Evolutionary conservation across 164 flowering plant species (phyloP).

Genomic region (Stephania japonica): DNA sequence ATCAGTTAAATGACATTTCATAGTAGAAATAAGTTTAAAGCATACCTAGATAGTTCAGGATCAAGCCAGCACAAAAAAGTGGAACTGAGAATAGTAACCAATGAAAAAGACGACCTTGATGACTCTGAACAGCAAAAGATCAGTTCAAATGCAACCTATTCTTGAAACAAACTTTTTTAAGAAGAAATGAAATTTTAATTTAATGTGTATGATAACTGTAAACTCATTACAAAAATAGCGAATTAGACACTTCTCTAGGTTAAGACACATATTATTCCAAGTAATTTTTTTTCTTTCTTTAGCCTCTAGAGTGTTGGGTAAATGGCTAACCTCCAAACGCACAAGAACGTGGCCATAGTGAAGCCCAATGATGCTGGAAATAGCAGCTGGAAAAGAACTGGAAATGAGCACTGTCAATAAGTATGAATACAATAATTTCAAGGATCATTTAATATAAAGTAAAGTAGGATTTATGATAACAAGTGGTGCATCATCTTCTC

Average conservation of each 20-base stretch:
- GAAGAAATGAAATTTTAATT: too few species aligned
- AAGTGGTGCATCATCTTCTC: neutral
- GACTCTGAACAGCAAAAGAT: constrained; percentile 37
- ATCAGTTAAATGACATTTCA: neutral
- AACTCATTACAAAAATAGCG: neutral
- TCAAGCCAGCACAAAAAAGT: constrained; percentile 34
- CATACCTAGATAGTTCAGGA: constrained; percentile 46
- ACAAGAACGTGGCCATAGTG: constrained; percentile 66
- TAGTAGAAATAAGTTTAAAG: constrained; percentile 8
- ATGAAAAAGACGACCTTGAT: constrained; percentile 35
- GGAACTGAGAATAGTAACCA: constrained; percentile 42
- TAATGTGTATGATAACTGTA: neutral
- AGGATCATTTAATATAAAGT: neutral
- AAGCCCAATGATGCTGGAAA: constrained; percentile 62
- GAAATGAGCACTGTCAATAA: constrained; percentile 13
- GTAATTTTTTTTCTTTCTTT: neutral
- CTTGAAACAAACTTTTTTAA: neutral
- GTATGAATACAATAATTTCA: neutral
- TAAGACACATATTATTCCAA: neutral
- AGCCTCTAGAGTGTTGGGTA: neutral
- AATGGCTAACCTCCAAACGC: constrained; percentile 35
- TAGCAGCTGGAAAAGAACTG: constrained; percentile 61
- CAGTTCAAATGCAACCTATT: neutral
- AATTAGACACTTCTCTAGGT: neutral
- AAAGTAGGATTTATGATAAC: neutral